phyloP scores from a whole-genome alignment of 2,329 filamentous ascomycete species.

The Blumeria graminis region DNA sequence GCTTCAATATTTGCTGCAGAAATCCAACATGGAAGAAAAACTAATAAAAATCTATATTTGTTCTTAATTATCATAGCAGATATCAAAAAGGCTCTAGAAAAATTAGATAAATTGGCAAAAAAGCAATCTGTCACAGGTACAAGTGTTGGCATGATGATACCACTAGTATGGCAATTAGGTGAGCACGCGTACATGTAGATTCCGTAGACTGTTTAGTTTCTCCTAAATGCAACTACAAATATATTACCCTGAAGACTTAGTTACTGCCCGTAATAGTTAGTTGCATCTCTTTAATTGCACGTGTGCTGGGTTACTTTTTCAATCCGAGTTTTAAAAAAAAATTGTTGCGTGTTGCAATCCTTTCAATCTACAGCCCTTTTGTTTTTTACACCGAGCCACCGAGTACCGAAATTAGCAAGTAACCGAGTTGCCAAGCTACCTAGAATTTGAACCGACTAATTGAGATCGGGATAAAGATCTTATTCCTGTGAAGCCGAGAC shows the following conservation, averaged over 20 bases:
- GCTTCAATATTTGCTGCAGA: too few relatives aligned
- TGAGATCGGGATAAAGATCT: background rate
- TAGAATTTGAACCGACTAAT: background rate
- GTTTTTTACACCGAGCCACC: background rate
- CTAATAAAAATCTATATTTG: too few relatives aligned
- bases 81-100: too few relatives aligned
- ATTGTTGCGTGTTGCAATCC: background rate
- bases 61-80: too few relatives aligned
- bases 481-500: background rate
- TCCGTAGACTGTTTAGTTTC: background rate
- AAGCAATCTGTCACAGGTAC: background rate
- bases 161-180: background rate
- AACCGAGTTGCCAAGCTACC: background rate
- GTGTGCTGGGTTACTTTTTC: background rate
- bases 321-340: background rate
- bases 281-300: background rate
- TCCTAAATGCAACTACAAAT: background rate
- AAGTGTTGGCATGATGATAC: background rate
- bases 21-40: too few relatives aligned
- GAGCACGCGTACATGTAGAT: background rate
- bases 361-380: background rate
- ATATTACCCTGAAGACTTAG: too few relatives aligned
- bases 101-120: too few relatives aligned
- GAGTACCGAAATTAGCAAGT: background rate
- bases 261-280: background rate